Evolutionary conservation across 805 yeast genomes (phyloP), one percentile per base, ranked within the genome.

Genomic region (Wickerhamomyces rabaulensis): DNA sequence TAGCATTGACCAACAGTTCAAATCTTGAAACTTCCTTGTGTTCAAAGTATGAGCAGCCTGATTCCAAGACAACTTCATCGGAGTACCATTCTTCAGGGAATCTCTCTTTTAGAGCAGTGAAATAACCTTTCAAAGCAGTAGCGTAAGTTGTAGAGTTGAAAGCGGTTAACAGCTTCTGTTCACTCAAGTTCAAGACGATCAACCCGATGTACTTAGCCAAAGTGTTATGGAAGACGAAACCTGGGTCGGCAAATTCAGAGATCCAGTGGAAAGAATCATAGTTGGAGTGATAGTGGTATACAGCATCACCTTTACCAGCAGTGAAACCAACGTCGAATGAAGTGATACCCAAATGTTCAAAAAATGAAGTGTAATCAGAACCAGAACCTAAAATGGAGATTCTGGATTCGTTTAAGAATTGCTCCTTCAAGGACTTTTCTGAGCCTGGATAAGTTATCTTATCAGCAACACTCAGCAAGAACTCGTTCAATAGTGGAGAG

Each of bases 251-350:
- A 59, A 62, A 74, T 6, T 64, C 69, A 33, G 71, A 70, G 83
- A 84, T 82, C 92, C 92, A 85, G 52, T 79, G 69, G 61, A 67
- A 79, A 1, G 87, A 81, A 62, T 84, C 90, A 58, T 82, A 85
- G 60, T 82, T 79, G 16, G 91, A 83, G 60, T 85, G 92, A 61
- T 85, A 83, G 50, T 83, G 91, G 59, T 84, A 84, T 8, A 83
- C 78, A 0, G 89, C 72, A 43, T 80, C 84, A 9, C 61, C 67
- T 12, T 59, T 55, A 9, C 71, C 67, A 21, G 58, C 57, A 17
- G 56, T 63, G 58, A 82, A 85, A 0, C 83, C 85, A 41, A 81
- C 48, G 61, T 83, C 85, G n/a, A 76, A 65, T 0, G 84, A 74
- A 2, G 84, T 75, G 39, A 79, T 76, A 43, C 84, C 85, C 51